Conservation (phyloP, 805 yeast genomes). For the Candida dendrica region DNA sequence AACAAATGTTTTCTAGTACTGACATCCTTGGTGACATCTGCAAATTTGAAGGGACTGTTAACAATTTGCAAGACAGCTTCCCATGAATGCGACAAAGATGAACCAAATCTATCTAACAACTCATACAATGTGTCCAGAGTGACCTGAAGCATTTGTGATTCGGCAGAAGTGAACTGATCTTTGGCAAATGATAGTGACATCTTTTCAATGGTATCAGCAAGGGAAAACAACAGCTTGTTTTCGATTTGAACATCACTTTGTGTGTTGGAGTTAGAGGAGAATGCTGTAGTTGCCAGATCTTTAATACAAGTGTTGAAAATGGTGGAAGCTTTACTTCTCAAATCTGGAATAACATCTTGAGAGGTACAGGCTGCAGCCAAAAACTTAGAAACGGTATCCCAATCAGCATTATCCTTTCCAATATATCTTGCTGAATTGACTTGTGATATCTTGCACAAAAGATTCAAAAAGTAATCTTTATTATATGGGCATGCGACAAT, state of each 20-base stretch:
- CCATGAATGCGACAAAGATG: slow-evolving; percentile 62
- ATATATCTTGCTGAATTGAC: slow-evolving; percentile 48
- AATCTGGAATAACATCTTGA: slow-evolving; percentile 32
- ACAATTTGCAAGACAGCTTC: slow-evolving; percentile 54
- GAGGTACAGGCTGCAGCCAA: slow-evolving; percentile 39
- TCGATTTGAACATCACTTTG: slow-evolving; percentile 29
- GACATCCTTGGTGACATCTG: slow-evolving; percentile 17
- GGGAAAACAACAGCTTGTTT: slow-evolving; percentile 37
- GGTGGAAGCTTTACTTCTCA: slow-evolving; percentile 41
- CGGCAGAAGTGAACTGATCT: slow-evolving; percentile 41
- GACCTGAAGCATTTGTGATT: slow-evolving; percentile 60
- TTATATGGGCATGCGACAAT: slow-evolving; percentile 43
- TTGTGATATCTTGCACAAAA: slow-evolving; percentile 43
- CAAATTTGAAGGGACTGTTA: slow-evolving; percentile 47
- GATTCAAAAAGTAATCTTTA: slow-evolving; percentile 44
- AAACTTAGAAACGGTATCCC: slow-evolving; percentile 41
- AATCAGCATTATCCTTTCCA: slow-evolving; percentile 29
- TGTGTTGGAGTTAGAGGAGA: neutral
- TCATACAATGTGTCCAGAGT: slow-evolving; percentile 58
- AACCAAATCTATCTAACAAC: slow-evolving; percentile 75
- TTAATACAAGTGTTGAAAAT: slow-evolving; percentile 46
- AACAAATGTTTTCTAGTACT: slow-evolving; percentile 30
- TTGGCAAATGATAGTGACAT: slow-evolving; percentile 27
- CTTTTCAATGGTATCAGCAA: slow-evolving; percentile 36
- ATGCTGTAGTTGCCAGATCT: slow-evolving; percentile 18